These are phyloP conservation scores for Cinnamomum micranthum DNA, from an alignment of 164 flowering plant species.

Conservation along the genomic window DNA sequence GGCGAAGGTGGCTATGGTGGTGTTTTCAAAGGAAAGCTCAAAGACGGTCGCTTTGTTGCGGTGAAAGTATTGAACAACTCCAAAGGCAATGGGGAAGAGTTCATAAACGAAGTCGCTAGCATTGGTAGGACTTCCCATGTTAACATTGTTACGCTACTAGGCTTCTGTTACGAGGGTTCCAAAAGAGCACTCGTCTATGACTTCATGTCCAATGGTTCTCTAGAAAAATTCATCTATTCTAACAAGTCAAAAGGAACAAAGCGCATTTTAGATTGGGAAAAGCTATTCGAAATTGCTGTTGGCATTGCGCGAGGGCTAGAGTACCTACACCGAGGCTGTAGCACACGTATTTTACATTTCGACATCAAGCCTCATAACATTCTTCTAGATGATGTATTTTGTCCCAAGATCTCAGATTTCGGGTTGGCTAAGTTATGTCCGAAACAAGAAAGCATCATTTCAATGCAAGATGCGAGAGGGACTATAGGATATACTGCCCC, in stretches of 20 bases:
- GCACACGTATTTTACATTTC: slow-evolving; percentile 3
- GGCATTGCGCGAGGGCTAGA: slow-evolving; percentile 3
- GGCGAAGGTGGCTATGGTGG: slow-evolving; percentile 48
- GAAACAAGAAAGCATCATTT: neutral
- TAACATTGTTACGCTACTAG: neutral
- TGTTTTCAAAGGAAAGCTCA: slow-evolving; percentile 41
- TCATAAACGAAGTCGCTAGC: slow-evolving; percentile 12
- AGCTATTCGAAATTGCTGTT: neutral
- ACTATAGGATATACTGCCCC: slow-evolving; percentile 11
- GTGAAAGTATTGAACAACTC: slow-evolving; percentile 34
- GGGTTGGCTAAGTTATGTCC: slow-evolving; percentile 7
- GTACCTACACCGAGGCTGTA: slow-evolving; percentile 7
- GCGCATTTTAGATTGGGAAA: neutral
- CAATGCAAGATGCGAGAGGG: slow-evolving; percentile 1
- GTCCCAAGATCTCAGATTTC: slow-evolving; percentile 8
- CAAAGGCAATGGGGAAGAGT: slow-evolving; percentile 8
- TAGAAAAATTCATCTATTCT: slow-evolving; percentile 4
- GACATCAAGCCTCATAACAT: slow-evolving; percentile 14
- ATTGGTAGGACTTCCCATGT: slow-evolving; percentile 12
- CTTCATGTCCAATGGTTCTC: slow-evolving; percentile 13
- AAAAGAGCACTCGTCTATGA: slow-evolving; percentile 11
- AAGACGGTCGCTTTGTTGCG: slow-evolving; percentile 32
- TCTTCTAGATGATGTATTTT: neutral
- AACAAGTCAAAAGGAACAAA: neutral
- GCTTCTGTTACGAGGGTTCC: slow-evolving; percentile 1